phyloP scores from a whole-genome alignment of 176 grass and related monocot genomes.

The Cymbopogon citratus region DNA sequence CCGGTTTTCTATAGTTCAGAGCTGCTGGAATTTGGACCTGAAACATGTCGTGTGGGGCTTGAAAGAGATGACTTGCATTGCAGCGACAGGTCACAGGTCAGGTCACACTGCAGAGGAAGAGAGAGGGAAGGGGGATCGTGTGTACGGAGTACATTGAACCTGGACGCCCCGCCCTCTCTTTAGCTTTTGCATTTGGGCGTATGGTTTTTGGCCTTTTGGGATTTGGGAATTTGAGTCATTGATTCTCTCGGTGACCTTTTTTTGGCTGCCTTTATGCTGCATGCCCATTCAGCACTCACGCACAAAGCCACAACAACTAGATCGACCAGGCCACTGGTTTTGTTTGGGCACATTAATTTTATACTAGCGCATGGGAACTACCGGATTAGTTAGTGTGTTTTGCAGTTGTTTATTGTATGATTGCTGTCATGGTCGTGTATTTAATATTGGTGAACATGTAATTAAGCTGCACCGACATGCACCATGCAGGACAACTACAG shows the following conservation, averaged over 20 bases:
- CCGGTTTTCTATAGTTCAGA: neutral
- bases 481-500: neutral
- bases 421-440: neutral
- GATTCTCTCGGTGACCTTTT: conserved; percentile 19
- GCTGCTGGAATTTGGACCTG: too few relatives aligned
- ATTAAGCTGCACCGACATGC: neutral
- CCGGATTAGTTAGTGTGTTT: conserved; percentile 1
- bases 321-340: neutral
- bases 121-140: neutral
- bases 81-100: conserved; percentile 13
- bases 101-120: too few relatives aligned
- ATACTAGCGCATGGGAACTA: too few relatives aligned
- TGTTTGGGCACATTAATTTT: conserved; percentile 22
- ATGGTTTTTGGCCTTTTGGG: neutral
- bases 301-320: conserved; percentile 5
- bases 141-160: conserved; percentile 54
- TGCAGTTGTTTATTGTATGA: conserved; percentile 15
- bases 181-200: conserved; percentile 11
- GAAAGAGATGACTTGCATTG: neutral
- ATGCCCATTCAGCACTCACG: conserved; percentile 26
- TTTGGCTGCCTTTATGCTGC: conserved; percentile 22
- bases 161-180: conserved; percentile 21
- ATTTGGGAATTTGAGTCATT: conserved; percentile 27
- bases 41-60: neutral
- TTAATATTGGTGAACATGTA: conserved; percentile 1